phyloP scores from a whole-genome alignment of 2,329 filamentous ascomycete species.

The Cercospora brassicicola region DNA sequence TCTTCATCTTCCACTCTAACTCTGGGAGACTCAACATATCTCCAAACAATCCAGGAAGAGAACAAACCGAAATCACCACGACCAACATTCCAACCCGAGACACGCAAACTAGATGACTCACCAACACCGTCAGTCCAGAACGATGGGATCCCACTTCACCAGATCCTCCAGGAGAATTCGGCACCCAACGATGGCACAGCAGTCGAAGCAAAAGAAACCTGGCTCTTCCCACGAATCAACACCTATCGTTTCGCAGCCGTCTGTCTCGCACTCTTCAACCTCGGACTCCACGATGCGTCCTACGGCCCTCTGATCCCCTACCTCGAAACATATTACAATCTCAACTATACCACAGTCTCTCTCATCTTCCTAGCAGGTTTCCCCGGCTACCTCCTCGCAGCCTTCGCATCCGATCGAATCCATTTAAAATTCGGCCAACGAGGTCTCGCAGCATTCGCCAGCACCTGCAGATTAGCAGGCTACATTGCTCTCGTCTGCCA shows the following conservation, averaged over 20 bases:
- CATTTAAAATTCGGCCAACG: constrained; percentile 64
- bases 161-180: background rate
- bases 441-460: constrained; percentile 64
- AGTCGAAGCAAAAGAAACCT: constrained; percentile 5
- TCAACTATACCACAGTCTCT: constrained; percentile 60
- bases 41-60: background rate
- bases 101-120: background rate
- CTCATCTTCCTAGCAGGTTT: constrained; percentile 64
- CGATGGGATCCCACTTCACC: background rate
- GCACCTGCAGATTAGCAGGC: constrained; percentile 59
- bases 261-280: constrained; percentile 13
- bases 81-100: constrained; percentile 6
- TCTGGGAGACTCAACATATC: background rate
- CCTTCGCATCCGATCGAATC: constrained; percentile 60
- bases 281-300: constrained; percentile 18
- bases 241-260: constrained; percentile 12
- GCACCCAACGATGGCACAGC: background rate
- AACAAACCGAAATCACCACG: constrained; percentile 1
- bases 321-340: background rate
- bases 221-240: constrained; percentile 17
- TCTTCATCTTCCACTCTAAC: background rate
- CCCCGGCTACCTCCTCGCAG: constrained; percentile 60
- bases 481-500: constrained; percentile 47
- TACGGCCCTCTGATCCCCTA: constrained; percentile 8
- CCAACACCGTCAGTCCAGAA: background rate